Conservation (phyloP, 495 filamentous ascomycete species). For the Podospora pseudopauciseta region DNA sequence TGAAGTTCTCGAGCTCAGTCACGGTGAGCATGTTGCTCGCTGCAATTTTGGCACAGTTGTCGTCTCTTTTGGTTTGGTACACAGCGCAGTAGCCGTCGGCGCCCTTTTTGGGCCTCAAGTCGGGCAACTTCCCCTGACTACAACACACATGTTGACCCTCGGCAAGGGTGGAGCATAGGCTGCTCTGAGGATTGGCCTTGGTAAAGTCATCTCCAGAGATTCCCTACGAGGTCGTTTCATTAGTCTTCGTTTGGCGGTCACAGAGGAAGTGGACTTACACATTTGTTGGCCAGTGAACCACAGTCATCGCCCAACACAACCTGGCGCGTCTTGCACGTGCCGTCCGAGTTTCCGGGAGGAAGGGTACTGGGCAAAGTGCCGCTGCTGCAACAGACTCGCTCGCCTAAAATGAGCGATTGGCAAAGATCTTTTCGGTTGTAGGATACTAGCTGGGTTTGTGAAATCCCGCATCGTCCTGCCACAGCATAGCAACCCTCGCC, state of each 20-base stretch:
- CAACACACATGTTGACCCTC: slow-evolving; percentile 46
- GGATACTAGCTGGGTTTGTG: too few relatives aligned
- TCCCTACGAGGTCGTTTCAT: neutral
- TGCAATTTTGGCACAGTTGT: slow-evolving; percentile 38
- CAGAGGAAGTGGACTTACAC: neutral
- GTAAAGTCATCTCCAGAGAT: slow-evolving; percentile 19
- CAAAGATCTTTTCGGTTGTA: too few relatives aligned
- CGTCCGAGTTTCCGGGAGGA: too few relatives aligned
- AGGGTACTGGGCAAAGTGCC: too few relatives aligned
- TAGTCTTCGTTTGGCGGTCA: too few relatives aligned
- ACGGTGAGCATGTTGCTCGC: slow-evolving; percentile 33
- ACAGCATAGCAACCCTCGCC: too few relatives aligned
- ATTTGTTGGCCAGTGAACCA: neutral
- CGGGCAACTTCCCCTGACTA: slow-evolving; percentile 25
- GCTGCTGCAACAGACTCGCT: too few relatives aligned
- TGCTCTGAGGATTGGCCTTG: slow-evolving; percentile 21
- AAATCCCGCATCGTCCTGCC: too few relatives aligned
- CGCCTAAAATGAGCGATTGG: too few relatives aligned
- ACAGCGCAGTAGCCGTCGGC: slow-evolving; percentile 29
- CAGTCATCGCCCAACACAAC: too few relatives aligned
- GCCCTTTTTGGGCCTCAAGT: slow-evolving; percentile 19
- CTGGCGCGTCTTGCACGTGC: too few relatives aligned
- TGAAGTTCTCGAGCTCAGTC: slow-evolving; percentile 33
- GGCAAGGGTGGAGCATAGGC: slow-evolving; percentile 35
- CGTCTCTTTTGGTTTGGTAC: slow-evolving; percentile 23